These are phyloP conservation scores for Stephania japonica DNA, from an alignment of 164 flowering plant genomes.

Conservation along the genomic window DNA sequence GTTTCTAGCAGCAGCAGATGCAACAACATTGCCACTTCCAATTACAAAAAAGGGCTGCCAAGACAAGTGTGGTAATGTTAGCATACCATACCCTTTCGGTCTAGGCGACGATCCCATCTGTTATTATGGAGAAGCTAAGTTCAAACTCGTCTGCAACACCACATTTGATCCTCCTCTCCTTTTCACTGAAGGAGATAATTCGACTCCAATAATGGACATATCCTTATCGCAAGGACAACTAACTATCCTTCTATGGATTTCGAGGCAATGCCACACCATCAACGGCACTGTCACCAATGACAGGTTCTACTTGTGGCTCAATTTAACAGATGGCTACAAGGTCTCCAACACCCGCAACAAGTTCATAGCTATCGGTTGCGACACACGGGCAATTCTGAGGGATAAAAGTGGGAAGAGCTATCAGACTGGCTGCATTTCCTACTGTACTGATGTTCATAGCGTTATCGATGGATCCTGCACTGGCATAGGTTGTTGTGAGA, in stretches of 20 bases:
- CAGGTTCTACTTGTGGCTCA: not conserved
- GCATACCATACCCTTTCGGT: slow-evolving; percentile 1
- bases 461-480: slow-evolving; percentile 5
- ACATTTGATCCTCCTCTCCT: not conserved
- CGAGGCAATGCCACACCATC: not conserved
- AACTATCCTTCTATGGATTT: not conserved
- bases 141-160: not conserved
- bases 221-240: not conserved
- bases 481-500: slow-evolving; percentile 16
- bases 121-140: not conserved
- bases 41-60: not conserved
- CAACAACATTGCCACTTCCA: not conserved
- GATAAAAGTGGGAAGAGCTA: not conserved
- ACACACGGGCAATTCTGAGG: not conserved
- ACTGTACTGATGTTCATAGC: not conserved
- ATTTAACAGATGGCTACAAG: not conserved
- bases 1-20: not conserved
- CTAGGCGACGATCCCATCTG: not conserved
- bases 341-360: slow-evolving; percentile 10
- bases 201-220: not conserved
- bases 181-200: not conserved
- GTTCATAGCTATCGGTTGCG: slow-evolving; percentile 12
- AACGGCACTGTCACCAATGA: not conserved
- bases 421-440: slow-evolving; percentile 9
- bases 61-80: not conserved